Evolutionary conservation across 805 yeast species (phyloP).

Genomic region (Gaillardinia entomophila): DNA sequence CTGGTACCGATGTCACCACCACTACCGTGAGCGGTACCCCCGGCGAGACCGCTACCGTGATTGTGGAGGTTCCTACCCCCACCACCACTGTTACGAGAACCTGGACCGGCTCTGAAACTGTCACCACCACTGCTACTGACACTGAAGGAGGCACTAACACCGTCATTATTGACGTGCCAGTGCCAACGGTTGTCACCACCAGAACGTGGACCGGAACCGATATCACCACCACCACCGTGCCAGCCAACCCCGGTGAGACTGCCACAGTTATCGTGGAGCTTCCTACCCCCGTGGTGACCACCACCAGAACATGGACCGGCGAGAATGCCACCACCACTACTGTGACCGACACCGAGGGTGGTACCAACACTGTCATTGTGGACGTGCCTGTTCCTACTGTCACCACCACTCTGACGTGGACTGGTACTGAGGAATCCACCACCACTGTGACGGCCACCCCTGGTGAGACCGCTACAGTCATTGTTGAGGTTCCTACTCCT

Average conservation of each 20-base stretch:
- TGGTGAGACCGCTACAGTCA: constrained; percentile 3
- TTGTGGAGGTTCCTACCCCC: constrained; percentile 9
- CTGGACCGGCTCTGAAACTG: constrained; percentile 4
- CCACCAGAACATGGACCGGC: constrained; percentile 6
- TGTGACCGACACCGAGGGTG: constrained; percentile 1
- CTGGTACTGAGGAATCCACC: constrained; percentile 4
- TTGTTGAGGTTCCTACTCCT: constrained; percentile 8
- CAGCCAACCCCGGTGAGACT: constrained; percentile 4
- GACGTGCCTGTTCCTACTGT: constrained; percentile 8
- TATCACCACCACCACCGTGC: constrained; percentile 1
- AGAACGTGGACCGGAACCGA: neutral
- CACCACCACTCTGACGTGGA: constrained; percentile 10
- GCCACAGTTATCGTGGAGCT: constrained; percentile 8
- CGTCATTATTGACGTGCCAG: constrained; percentile 10
- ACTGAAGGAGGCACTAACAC: constrained; percentile 9
- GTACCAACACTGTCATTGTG: constrained; percentile 7
- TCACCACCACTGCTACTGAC: constrained; percentile 5
- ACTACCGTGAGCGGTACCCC: constrained; percentile 11
- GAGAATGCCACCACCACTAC: constrained; percentile 5
- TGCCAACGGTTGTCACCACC: constrained; percentile 5
- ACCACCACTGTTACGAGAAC: constrained; percentile 1
- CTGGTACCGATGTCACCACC: constrained; percentile 2
- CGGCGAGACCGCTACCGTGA: constrained; percentile 13
- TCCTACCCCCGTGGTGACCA: constrained; percentile 7
- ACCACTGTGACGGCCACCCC: constrained; percentile 1